phyloP scores from a whole-genome alignment of 805 yeast species.

The Yarrowia yakushimensis region DNA sequence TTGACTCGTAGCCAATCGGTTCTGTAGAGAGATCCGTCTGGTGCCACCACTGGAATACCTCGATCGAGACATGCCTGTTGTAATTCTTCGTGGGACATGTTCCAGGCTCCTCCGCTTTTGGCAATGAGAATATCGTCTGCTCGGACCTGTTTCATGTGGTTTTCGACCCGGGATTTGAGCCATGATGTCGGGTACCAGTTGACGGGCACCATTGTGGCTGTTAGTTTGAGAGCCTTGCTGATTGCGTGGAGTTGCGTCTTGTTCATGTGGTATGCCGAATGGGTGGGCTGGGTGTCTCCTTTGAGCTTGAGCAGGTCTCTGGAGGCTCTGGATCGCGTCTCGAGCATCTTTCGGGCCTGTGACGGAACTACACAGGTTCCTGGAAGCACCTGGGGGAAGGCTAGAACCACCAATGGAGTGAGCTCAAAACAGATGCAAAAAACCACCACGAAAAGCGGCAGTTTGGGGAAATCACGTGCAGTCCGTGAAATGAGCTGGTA shows the following conservation, averaged over 20 bases:
- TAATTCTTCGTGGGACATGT: conserved; percentile 47
- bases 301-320: neutral
- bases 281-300: conserved; percentile 1
- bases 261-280: conserved; percentile 29
- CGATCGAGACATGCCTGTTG: conserved; percentile 50
- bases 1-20: conserved; percentile 25
- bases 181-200: conserved; percentile 39
- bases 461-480: conserved; percentile 47
- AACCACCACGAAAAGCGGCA: conserved; percentile 57
- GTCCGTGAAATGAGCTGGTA: conserved; percentile 52
- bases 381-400: conserved; percentile 57
- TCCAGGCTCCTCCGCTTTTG: conserved; percentile 47
- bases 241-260: conserved; percentile 27
- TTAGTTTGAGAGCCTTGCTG: conserved; percentile 30
- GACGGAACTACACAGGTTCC: conserved; percentile 57
- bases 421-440: conserved; percentile 55
- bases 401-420: conserved; percentile 51
- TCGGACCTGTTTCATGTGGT: conserved; percentile 45
- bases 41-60: conserved; percentile 39
- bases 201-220: conserved; percentile 30
- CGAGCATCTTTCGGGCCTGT: conserved; percentile 30
- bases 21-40: neutral
- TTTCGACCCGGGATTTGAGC: conserved; percentile 43
- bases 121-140: conserved; percentile 50
- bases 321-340: neutral